Conservation (phyloP, 1,284 basidiomycete genomes). For the Lentinus polychrous region DNA sequence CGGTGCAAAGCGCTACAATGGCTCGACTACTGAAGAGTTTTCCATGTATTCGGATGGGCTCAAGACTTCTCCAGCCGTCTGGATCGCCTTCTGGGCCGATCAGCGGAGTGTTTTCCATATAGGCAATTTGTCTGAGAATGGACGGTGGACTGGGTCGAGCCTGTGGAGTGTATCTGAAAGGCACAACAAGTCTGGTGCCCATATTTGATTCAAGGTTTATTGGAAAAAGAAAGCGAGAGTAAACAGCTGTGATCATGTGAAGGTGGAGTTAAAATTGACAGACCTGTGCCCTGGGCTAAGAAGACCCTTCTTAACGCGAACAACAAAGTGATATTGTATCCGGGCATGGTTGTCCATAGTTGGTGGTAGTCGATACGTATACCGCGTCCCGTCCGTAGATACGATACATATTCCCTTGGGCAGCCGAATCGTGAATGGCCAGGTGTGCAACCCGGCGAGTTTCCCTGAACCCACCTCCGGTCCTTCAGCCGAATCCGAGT, state of each 20-base stretch:
- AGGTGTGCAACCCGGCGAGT: constrained; percentile 36
- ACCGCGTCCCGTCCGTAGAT: constrained; percentile 7
- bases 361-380: constrained; percentile 36
- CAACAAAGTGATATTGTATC: constrained; percentile 43
- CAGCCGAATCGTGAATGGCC: constrained; percentile 40
- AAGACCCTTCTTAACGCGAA: constrained; percentile 38
- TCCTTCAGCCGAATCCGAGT: neutral
- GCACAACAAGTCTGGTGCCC: constrained; percentile 15
- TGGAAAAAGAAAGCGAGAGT: neutral
- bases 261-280: neutral
- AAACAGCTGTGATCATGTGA: neutral
- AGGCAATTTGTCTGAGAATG: constrained; percentile 38
- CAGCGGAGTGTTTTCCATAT: constrained; percentile 32
- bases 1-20: constrained; percentile 12
- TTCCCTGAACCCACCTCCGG: constrained; percentile 30
- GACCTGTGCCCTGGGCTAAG: constrained; percentile 25
- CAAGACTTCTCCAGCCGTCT: constrained; percentile 40
- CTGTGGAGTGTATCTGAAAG: constrained; percentile 35
- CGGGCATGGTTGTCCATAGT: constrained; percentile 39
- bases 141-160: constrained; percentile 38
- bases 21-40: constrained; percentile 35
- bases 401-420: constrained; percentile 31
- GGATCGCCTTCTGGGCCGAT: constrained; percentile 40
- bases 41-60: constrained; percentile 32
- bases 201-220: neutral